These are phyloP conservation scores for Zygnema cylindricum DNA, from an alignment of 139 green algal species.

Conservation along the genomic window DNA sequence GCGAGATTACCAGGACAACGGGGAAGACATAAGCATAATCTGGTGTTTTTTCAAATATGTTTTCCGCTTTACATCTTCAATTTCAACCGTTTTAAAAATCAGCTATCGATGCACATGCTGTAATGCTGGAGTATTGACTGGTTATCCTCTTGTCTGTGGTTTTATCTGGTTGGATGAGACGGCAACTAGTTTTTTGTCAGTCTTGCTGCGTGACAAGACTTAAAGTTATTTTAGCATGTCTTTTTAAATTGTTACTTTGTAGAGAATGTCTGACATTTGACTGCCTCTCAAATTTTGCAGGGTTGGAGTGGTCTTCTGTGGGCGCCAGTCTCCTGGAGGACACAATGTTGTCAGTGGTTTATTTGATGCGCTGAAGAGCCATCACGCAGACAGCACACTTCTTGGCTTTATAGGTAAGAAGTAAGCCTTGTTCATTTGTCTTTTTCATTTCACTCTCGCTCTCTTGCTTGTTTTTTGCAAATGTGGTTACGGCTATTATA, in stretches of 20 bases:
- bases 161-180: not conserved
- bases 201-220: not conserved
- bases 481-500: too few relatives aligned
- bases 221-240: too few relatives aligned
- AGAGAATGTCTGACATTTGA: not conserved
- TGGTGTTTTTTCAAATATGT: not conserved
- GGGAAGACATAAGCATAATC: not conserved
- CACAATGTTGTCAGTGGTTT: conserved; percentile 78
- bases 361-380: conserved; percentile 57
- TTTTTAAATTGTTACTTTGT: too few relatives aligned
- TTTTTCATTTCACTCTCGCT: too few relatives aligned
- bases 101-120: not conserved
- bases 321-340: conserved; percentile 71
- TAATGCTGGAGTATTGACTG: not conserved
- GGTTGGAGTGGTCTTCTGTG: conserved; percentile 69
- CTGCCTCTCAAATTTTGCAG: conserved; percentile 3
- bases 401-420: conserved; percentile 27
- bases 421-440: too few relatives aligned
- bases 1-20: too few relatives aligned
- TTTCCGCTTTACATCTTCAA: not conserved
- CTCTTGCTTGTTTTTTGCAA: too few relatives aligned
- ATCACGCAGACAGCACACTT: conserved; percentile 19
- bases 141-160: not conserved
- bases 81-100: not conserved
- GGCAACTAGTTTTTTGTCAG: not conserved